A percentile compares a stretch with the other conserved stretches of the same genome.
These are phyloP conservation scores for Alternaria metachromatica DNA, from an alignment of 2,329 filamentous ascomycete genomes.

Conservation along the genomic window DNA sequence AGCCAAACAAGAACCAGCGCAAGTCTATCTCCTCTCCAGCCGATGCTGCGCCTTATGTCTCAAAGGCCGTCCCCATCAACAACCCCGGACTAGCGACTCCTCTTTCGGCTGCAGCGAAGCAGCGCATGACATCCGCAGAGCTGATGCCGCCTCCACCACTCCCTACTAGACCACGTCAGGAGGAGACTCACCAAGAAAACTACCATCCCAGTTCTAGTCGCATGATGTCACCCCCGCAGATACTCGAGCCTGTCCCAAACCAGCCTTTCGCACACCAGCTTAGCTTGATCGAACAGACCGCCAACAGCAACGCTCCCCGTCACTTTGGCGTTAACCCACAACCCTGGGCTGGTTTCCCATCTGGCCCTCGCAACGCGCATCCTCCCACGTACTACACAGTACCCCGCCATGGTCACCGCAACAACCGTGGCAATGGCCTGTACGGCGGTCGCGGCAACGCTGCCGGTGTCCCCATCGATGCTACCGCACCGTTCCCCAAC, in stretches of 20 bases:
- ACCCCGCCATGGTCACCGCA: conserved; percentile 3
- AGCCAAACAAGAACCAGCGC: conserved; percentile 15
- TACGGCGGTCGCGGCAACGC: conserved; percentile 19
- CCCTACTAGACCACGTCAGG: background rate
- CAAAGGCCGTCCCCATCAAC: background rate
- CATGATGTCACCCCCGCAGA: background rate
- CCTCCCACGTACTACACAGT: background rate
- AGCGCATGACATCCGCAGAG: conserved; percentile 4
- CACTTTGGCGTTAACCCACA: conserved; percentile 15
- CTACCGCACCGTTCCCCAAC: conserved; percentile 39
- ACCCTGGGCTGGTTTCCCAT: conserved; percentile 9
- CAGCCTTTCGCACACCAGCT: conserved; percentile 23
- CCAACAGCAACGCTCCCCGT: conserved; percentile 4
- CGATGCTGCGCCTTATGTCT: background rate
- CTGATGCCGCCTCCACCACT: conserved; percentile 1
- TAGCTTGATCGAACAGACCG: conserved; percentile 17
- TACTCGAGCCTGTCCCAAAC: background rate
- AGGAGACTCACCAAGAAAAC: background rate
- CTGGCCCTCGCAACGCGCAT: conserved; percentile 1
- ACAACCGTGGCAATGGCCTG: conserved; percentile 30
- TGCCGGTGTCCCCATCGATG: conserved; percentile 38
- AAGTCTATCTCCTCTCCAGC: background rate
- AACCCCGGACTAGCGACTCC: background rate
- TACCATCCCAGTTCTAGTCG: background rate
- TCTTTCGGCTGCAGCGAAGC: conserved; percentile 2